phyloP scores from a whole-genome alignment of 352 stramenopile species.

The Phytophthora pseudosyringae region DNA sequence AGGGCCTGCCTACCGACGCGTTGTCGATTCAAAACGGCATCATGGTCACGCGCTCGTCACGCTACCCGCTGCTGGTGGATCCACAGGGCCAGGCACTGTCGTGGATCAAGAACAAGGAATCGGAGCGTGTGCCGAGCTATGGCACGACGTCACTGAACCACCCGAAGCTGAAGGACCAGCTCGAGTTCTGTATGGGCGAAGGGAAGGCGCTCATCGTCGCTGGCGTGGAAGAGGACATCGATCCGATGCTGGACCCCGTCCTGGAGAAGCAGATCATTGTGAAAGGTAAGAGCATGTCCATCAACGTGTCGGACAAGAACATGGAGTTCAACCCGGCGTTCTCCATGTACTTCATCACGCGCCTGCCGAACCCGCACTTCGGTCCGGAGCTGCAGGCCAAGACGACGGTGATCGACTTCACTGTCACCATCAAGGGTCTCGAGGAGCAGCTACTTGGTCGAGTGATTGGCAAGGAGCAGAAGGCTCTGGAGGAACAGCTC shows the following conservation, averaged over 20 bases:
- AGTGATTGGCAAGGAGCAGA: constrained; percentile 98
- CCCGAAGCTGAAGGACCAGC: constrained; percentile 97
- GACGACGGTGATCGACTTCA: constrained; percentile 99
- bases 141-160: constrained; percentile 96
- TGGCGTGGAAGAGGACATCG: constrained; percentile 98
- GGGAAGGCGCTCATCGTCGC: constrained; percentile 94
- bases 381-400: constrained; percentile 98
- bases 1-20: constrained; percentile 96
- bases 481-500: constrained; percentile 98
- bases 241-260: constrained; percentile 98
- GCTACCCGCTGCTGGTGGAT: constrained; percentile 97
- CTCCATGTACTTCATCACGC: constrained; percentile 98
- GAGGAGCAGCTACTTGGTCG: constrained; percentile 98
- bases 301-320: constrained; percentile 99
- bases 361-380: constrained; percentile 98
- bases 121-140: constrained; percentile 94
- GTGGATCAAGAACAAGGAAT: constrained; percentile 98
- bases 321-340: constrained; percentile 99
- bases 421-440: constrained; percentile 96
- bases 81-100: constrained; percentile 97
- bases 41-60: constrained; percentile 96
- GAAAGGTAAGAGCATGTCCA: constrained; percentile 96
- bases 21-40: constrained; percentile 99
- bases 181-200: constrained; percentile 98
- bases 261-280: constrained; percentile 97